Evolutionary conservation across 352 stramenopile species (phyloP).

Genomic region (Phytophthora palmivora): DNA sequence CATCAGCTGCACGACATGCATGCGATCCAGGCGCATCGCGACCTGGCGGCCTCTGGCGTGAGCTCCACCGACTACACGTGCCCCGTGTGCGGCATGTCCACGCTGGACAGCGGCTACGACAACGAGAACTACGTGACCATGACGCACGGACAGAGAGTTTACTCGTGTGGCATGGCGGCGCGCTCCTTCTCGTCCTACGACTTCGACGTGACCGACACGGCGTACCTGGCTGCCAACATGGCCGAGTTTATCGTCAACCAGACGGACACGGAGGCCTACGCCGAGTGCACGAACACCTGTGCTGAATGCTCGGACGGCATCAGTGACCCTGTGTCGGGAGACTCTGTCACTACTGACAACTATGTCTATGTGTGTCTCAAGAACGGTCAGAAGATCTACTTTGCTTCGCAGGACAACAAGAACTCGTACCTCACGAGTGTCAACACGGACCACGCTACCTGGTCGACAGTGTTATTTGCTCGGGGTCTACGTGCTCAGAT

Average conservation of each 20-base stretch:
- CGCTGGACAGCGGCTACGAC: constrained; percentile 54
- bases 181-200: constrained; percentile 51
- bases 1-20: constrained; percentile 45
- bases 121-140: constrained; percentile 72
- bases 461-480: constrained; percentile 67
- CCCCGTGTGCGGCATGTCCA: constrained; percentile 79
- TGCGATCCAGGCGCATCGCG: constrained; percentile 32
- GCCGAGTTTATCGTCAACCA: constrained; percentile 53
- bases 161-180: constrained; percentile 80
- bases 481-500: constrained; percentile 59
- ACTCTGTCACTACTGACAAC: constrained; percentile 57
- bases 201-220: constrained; percentile 70
- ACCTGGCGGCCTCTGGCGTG: constrained; percentile 33
- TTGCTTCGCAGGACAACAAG: constrained; percentile 72
- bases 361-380: constrained; percentile 76
- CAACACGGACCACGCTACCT: constrained; percentile 56
- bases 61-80: constrained; percentile 67
- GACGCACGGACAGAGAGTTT: constrained; percentile 69
- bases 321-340: constrained; percentile 70
- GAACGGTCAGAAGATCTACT: constrained; percentile 89
- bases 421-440: constrained; percentile 69
- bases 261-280: constrained; percentile 48
- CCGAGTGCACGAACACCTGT: constrained; percentile 47
- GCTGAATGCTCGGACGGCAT: constrained; percentile 54
- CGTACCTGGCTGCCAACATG: constrained; percentile 82